These are phyloP conservation scores for Diutina mesorugosa DNA, from an alignment of 1,139 yeast genomes.

Conservation along the genomic window DNA sequence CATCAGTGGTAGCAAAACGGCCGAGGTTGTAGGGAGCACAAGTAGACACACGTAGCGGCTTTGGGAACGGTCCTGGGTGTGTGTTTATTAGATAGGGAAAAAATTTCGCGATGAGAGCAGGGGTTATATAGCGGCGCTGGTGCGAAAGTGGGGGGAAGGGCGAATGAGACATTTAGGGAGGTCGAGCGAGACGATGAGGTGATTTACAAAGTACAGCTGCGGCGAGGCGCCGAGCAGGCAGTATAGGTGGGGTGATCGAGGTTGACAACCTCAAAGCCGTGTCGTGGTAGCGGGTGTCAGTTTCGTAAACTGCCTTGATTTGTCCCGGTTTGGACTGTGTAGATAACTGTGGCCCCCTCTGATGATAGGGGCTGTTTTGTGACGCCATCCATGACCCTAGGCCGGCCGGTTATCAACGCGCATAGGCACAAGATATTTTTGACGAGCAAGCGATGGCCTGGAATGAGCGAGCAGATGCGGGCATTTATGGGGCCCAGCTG, in stretches of 20 bases:
- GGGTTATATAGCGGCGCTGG: not conserved
- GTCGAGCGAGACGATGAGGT: no score
- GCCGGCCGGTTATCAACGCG: not conserved
- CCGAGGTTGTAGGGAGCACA: not conserved
- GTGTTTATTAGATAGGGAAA: not conserved
- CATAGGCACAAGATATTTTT: not conserved
- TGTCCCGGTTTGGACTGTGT: not conserved
- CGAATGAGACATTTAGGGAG: not conserved
- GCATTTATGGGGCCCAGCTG: no score
- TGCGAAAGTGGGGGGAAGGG: not conserved
- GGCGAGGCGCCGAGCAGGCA: no score
- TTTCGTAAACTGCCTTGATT: no score
- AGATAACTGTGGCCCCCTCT: not conserved
- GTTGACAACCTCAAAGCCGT: no score
- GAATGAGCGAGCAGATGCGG: no score
- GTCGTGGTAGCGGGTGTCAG: no score
- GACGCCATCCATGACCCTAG: not conserved
- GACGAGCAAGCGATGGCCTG: not conserved
- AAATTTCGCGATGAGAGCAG: constrained; percentile 1
- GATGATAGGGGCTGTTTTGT: not conserved
- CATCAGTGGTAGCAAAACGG: not conserved
- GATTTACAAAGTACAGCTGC: no score
- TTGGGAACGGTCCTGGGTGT: not conserved
- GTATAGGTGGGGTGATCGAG: no score
- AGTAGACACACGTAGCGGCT: not conserved